Evolutionary conservation across 257 asterid species (phyloP), one percentile per base, ranked within the genome.

Genomic region (Handroanthus guayacan): DNA sequence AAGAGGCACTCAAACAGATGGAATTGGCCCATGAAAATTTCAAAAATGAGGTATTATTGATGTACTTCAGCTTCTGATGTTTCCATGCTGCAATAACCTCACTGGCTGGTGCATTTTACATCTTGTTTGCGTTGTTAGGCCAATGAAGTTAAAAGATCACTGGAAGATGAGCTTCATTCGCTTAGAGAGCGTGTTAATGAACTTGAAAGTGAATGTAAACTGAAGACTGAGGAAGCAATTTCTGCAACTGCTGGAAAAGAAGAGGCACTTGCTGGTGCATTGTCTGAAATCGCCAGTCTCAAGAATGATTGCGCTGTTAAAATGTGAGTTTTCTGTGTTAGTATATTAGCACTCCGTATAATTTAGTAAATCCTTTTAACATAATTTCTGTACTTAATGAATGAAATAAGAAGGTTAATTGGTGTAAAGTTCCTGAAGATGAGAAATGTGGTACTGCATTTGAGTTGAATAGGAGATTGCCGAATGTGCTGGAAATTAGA

Each of bases 1-100:
- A 95, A 87, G 90, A 84, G 31, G 98, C 98, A 36, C 86, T 92
- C 71, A 89, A 84, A 77, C 89, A 91, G 77, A 83, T 91, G 85
- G 99, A 91, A 80, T 72, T 50, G 45, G 83, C 87, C 57, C 83
- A 85, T 55, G 97, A 91, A 87, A 88, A 82, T 77, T 80, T 82
- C 4, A 88, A 72, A 81, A 82, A 76, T 47, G 98, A 95, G 93
- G 98, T 92, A 81, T 47, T 75, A 18, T 17, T 52, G 62, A 8
- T 64, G 62, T 12, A 5, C 10, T 39, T 20, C 71, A 56, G 60
- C 50, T 47, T 57, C 39, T 38, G 20, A 36, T 48, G 18, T n/a
- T 25, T 55, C 10, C 45, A 37, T 69, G 67, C 73, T 72, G 51
- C 12, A 16, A 18, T 78, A 51, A 44, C 47, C 25, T 36, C 41